Percentiles rank a stretch among this genome's conserved stretches.
These are phyloP conservation scores for Taxillus chinensis DNA, from an alignment of 164 flowering plant species.

Conservation along the genomic window DNA sequence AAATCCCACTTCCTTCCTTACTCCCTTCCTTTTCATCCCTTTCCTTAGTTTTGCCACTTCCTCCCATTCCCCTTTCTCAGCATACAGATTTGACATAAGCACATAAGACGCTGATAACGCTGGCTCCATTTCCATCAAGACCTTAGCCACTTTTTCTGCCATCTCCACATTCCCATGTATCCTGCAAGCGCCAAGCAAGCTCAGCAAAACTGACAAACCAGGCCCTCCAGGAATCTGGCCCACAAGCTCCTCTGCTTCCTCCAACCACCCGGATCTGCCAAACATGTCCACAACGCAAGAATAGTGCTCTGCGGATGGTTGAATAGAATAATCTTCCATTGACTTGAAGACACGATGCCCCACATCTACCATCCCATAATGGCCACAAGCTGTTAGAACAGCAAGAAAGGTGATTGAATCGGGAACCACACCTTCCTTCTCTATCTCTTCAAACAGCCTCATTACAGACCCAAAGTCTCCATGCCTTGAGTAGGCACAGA, in stretches of 20 bases:
- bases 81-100: conserved; percentile 75
- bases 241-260: conserved; percentile 71
- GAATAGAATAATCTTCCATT: conserved; percentile 50
- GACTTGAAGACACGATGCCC: conserved; percentile 46
- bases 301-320: conserved; percentile 66
- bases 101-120: conserved; percentile 70
- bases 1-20: conserved; percentile 71
- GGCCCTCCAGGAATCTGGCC: conserved; percentile 48
- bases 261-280: conserved; percentile 71
- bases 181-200: conserved; percentile 81
- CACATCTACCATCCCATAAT: conserved; percentile 64
- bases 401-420: conserved; percentile 80
- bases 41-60: conserved; percentile 62
- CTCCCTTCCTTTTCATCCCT: conserved; percentile 61
- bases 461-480: conserved; percentile 63
- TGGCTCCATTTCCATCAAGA: conserved; percentile 60
- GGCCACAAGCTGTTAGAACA: conserved; percentile 57
- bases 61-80: conserved; percentile 87
- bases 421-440: conserved; percentile 34
- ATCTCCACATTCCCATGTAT: conserved; percentile 72
- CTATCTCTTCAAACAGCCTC: conserved; percentile 48
- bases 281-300: conserved; percentile 86
- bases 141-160: conserved; percentile 45
- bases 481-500: conserved; percentile 71
- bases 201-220: conserved; percentile 63